Evolutionary conservation across 2,329 filamentous ascomycete genomes (phyloP), one percentile per base, ranked within the genome.

Genomic region (Verticillium nubilum): DNA sequence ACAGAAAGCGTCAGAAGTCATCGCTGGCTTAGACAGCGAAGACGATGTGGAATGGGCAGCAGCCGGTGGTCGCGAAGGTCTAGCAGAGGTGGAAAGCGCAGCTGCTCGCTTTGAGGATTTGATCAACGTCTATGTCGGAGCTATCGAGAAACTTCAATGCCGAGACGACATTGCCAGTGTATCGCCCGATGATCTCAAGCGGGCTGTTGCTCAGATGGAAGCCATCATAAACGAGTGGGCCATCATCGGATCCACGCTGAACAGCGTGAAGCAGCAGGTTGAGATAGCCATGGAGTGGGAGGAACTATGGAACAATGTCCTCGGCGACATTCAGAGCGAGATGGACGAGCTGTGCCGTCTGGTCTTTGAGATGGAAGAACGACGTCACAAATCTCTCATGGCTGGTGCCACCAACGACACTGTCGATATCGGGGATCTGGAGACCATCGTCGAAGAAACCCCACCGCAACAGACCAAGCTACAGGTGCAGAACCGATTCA

Each of bases 211-310:
- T 12, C 92, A 97, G 75, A 97, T 98, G 90, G 94, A 98, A 68
- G 80, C 82, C 23, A 95, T 97, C 61, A 79, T 97, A 62, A 81
- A 81, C 35, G 91, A 93, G 68, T 99, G 95, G 95, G 82, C 86
- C 52, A 86, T 87, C 65, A 94, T 97, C 67, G 90, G 92, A 67
- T 80, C 79, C 50, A 88, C 89, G 1, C 78, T 99, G 56, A 89
- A 89, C 63, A 87, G 77, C 27, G 89, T 97, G 59, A 96, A 96
- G 71, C 85, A 85, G 54, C 94, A 98, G 70, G 94, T 99, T 19
- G 95, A 98, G 73, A 87, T 97, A 60, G 95, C 95, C 54, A 96
- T 98, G 92, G 95, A 99, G 70, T 99, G 94, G 94, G 93, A 97
- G 73, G 93, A 98, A 75, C 80, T 99, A 35, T 98, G 95, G 94